These are phyloP conservation scores for Suillus cothurnatus DNA, from an alignment of 768 basidiomycete genomes.

Conservation along the genomic window DNA sequence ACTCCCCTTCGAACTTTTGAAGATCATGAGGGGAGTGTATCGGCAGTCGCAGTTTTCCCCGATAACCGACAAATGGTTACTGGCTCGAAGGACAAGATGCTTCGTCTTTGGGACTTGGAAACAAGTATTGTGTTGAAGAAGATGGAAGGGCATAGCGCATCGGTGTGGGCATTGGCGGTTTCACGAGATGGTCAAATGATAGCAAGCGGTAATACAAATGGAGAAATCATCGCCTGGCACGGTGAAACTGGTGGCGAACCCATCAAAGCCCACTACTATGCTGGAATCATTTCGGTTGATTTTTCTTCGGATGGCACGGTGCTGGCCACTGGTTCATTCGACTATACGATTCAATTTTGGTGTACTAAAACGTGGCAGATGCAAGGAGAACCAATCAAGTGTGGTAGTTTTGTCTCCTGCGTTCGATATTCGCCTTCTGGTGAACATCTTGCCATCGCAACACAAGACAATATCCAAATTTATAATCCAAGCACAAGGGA, in stretches of 20 bases:
- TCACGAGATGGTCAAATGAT: neutral
- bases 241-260: neutral
- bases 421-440: neutral
- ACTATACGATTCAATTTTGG: neutral
- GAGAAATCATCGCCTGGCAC: neutral
- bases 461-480: neutral
- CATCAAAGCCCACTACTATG: neutral
- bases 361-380: neutral
- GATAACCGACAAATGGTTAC: neutral
- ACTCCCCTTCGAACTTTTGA: neutral
- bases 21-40: fast-evolving
- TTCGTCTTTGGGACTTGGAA: neutral
- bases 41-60: neutral
- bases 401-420: neutral
- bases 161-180: neutral
- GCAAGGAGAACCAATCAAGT: neutral
- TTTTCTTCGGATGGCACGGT: neutral
- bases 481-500: neutral
- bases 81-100: neutral
- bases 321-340: neutral
- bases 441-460: neutral
- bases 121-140: neutral
- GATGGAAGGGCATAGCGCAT: neutral
- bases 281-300: neutral
- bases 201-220: neutral